Conservation (phyloP, 2,329 filamentous ascomycete species). For the Neonectria punicea region DNA sequence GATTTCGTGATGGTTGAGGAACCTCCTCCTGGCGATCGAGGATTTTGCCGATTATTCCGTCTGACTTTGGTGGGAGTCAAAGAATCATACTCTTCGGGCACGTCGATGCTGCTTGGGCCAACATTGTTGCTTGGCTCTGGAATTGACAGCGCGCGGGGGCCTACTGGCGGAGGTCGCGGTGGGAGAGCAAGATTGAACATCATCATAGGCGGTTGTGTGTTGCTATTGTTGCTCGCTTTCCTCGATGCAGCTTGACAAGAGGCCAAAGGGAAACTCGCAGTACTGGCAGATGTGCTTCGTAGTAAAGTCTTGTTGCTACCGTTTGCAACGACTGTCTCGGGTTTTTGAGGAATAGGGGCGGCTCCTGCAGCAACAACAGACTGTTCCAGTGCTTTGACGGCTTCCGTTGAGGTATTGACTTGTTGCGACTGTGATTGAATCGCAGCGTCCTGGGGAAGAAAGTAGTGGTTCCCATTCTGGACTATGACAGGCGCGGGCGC, state of each 20-base stretch:
- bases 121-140: constrained; percentile 7
- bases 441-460: constrained; percentile 23
- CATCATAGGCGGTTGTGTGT: constrained; percentile 2
- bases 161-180: not conserved
- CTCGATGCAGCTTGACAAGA: not conserved
- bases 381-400: constrained; percentile 43
- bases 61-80: constrained; percentile 37
- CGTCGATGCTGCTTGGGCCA: not conserved
- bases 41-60: constrained; percentile 25
- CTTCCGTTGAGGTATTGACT: constrained; percentile 24
- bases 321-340: constrained; percentile 26
- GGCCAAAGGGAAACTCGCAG: not conserved
- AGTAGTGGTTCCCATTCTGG: constrained; percentile 42
- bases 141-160: not conserved
- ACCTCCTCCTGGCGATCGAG: constrained; percentile 20
- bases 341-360: not conserved
- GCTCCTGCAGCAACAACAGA: constrained; percentile 42
- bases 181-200: constrained; percentile 7
- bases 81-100: constrained; percentile 19
- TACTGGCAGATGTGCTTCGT: no score
- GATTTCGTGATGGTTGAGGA: constrained; percentile 31
- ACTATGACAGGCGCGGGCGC: constrained; percentile 31
- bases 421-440: not conserved
- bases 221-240: constrained; percentile 16
- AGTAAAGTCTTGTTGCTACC: constrained; percentile 11